These are phyloP conservation scores for Cupressus sempervirens DNA, from an alignment of 75 land plant genomes.

Conservation along the genomic window DNA sequence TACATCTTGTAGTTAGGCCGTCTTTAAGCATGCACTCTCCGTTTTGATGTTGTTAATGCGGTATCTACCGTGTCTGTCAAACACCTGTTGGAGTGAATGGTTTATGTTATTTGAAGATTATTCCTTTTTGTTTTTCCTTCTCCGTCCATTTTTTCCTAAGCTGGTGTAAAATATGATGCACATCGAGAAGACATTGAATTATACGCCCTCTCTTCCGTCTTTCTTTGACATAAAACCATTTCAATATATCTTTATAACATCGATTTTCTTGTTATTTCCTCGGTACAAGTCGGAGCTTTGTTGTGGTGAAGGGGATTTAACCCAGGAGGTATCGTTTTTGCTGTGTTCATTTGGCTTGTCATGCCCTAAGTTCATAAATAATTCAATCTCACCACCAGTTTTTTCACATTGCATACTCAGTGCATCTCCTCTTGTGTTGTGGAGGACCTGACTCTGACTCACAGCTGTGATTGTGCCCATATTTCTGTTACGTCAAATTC, in stretches of 20 bases:
- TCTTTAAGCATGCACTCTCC: neutral
- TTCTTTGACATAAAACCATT: neutral
- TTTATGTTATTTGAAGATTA: neutral
- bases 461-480: neutral
- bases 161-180: neutral
- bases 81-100: neutral
- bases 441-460: neutral
- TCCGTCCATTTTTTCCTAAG: neutral
- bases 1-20: neutral
- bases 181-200: neutral
- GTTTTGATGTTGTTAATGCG: neutral
- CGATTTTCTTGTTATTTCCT: neutral
- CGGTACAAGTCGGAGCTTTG: neutral
- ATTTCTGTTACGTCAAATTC: neutral
- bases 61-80: neutral
- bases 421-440: neutral
- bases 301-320: neutral
- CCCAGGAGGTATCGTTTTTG: neutral
- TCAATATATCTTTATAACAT: neutral
- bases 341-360: neutral
- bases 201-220: neutral
- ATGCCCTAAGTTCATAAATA: neutral
- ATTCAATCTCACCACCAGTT: neutral
- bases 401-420: neutral
- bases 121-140: neutral